Conservation (phyloP, 78 protist genomes). For the Fonticula alba region DNA sequence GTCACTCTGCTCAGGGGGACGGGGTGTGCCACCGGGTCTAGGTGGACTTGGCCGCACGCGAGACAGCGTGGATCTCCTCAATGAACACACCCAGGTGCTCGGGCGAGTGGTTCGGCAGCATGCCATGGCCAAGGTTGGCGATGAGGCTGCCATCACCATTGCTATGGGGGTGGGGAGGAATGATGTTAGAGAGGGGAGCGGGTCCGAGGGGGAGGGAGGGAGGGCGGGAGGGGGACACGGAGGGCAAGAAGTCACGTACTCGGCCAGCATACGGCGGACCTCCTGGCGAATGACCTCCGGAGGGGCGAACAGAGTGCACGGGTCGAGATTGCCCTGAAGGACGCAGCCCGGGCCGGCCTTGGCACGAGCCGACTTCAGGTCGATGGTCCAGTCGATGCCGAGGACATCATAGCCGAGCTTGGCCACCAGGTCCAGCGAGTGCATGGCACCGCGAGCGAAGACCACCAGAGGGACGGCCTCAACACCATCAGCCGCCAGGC, state of each 20-base stretch:
- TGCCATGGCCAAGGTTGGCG: constrained; percentile 67
- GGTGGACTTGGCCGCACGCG: no score
- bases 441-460: constrained; percentile 45
- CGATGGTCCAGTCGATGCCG: constrained; percentile 58
- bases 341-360: background rate
- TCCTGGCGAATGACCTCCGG: constrained; percentile 11
- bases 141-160: background rate
- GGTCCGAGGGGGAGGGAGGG: no score
- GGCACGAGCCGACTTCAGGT: constrained; percentile 24
- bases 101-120: constrained; percentile 49
- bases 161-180: no score
- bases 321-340: constrained; percentile 74
- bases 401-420: constrained; percentile 25
- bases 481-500: constrained; percentile 4
- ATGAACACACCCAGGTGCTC: no score
- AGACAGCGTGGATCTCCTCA: no score
- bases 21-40: no score
- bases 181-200: no score
- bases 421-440: constrained; percentile 17
- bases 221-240: no score
- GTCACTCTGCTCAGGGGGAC: no score
- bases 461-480: constrained; percentile 44
- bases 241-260: no score
- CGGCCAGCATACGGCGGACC: constrained; percentile 22
- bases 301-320: constrained; percentile 37